Evolutionary conservation across 2,329 filamentous ascomycete species (phyloP), one percentile per base, ranked within the genome.

Genomic region (Bipolaris cookei): DNA sequence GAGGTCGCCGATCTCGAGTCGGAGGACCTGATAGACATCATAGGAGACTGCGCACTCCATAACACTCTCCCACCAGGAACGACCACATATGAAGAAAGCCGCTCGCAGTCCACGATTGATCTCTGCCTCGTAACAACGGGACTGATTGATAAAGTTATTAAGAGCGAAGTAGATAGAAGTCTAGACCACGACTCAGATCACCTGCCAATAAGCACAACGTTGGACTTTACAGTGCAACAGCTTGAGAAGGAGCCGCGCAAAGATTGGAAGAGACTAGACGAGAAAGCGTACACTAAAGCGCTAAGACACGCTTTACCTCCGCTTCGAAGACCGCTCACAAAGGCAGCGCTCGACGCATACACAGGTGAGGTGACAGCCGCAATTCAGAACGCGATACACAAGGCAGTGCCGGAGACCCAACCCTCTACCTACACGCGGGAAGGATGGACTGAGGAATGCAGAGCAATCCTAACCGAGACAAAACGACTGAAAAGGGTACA

Each of bases 131-230:
- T 56, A 18, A 65, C 56, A 18, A 21, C 46, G 41, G 54, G 56
- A 18, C 46, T 65, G 18, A 44, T 49, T 6, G 58, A 61, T 47
- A 58, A 47, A 35, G 37, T 59, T 7, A 61, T 63, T 30, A 57
- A 44, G 10, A 58, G 63, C 52, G 21, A 51, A 37, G 43, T 61
- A 11, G 47, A 51, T 18, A 23, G 43, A 14, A 48, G 57, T 10
- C 43, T 66, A 11, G 61, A 66, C 37, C 58, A 68, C 51, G 51
- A 65, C 54, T 68, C 63, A 14, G 59, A 68, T 50, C 56, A 69
- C 44, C 54, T 69, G 10, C 65, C 63, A 6, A 65, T 69, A 13
- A 56, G 55, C 45, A 69, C 58, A 6, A 30, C 51, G 16, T 42
- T 65, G 23, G 58, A 64, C 35, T 51, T 62, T 28, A 52, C 43